Conservation (phyloP, 495 filamentous ascomycete species). For the Astrothelium subdiscretum region DNA sequence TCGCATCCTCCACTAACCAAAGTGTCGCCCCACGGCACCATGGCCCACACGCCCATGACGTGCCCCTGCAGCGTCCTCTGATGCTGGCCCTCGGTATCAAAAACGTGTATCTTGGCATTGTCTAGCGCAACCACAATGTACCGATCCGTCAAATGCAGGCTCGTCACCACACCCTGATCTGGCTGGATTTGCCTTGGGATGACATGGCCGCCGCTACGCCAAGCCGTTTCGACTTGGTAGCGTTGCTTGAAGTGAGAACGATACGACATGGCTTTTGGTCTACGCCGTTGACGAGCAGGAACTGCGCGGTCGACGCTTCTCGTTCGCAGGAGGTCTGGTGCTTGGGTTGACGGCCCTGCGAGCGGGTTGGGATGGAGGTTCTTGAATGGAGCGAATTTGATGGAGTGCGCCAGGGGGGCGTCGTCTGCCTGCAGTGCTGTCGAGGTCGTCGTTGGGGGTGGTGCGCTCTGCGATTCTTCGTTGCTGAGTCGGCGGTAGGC, state of each 20-base stretch:
- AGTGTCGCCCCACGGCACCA: slow-evolving; percentile 96
- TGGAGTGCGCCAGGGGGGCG: slow-evolving; percentile 7
- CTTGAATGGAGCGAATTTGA: neutral
- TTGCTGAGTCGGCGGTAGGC: slow-evolving; percentile 58
- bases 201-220: slow-evolving; percentile 76
- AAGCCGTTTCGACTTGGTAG: slow-evolving; percentile 94
- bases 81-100: slow-evolving; percentile 78
- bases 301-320: slow-evolving; percentile 12
- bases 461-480: slow-evolving; percentile 20
- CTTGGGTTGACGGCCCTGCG: slow-evolving; percentile 16
- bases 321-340: slow-evolving; percentile 17
- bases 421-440: slow-evolving; percentile 1
- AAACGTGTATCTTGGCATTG: slow-evolving; percentile 97
- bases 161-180: slow-evolving; percentile 93
- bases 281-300: slow-evolving; percentile 1
- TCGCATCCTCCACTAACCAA: slow-evolving; percentile 95
- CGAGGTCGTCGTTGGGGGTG: slow-evolving; percentile 5
- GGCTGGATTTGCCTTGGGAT: slow-evolving; percentile 78
- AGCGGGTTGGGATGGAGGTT: slow-evolving; percentile 12
- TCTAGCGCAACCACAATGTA: slow-evolving; percentile 96
- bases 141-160: slow-evolving; percentile 82
- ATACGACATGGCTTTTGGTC: slow-evolving; percentile 54
- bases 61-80: slow-evolving; percentile 87
- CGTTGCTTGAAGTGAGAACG: slow-evolving; percentile 94
- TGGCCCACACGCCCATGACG: slow-evolving; percentile 98